Base-by-base conservation (phyloP, 345 rosid species). In the Eucalyptus decipiens region DNA sequence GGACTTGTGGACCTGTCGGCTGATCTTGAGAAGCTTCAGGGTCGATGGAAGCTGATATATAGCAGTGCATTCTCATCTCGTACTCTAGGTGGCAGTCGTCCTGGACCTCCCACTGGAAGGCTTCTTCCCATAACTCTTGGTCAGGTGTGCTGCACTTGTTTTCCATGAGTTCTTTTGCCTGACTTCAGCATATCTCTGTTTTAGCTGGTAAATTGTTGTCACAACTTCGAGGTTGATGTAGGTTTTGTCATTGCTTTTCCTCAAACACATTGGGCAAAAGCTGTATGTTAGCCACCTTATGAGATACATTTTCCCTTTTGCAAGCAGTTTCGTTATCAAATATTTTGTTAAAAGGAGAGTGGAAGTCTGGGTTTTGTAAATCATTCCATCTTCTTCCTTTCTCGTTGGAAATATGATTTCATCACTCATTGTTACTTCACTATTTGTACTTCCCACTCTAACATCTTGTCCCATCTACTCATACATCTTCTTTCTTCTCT, bases 1-100 rank as follows among this genome's bases (percentile, higher is more conserved):
- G 96, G 98, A 90, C 92, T 88, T 2, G 97, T 97, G 54, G 98
- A 97, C 91, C 92, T 96, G 86, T 91, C 95, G 2, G 65, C 69
- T 26, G 90, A 90, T 91, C 90, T 97, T 9, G 98, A 95, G 67
- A 95, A 91, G 50, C 92, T 97, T 24, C 99, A 97, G 94, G 99
- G 99, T 58, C 95, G 92, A 80, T 97, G 99, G 99, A 97, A 94
- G 91, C 93, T 97, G 18, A 88, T 96, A 83, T 97, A 95, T 89
- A 97, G 99, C 93, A 97, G 99, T 42, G 99, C 98, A 28, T 97
- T 97, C 94, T 97, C 99, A 1, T 95, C 98, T 87, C 96, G 98
- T 10, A 97, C 98, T 45, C 90, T 97, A 18, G 99, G 98, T 14
- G 99, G 99, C 37, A 95, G 97, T 67, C 97, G 98, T 45, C 99